These are phyloP conservation scores for Hibiscus syriacus DNA, from an alignment of 345 rosid species.

Conservation along the genomic window DNA sequence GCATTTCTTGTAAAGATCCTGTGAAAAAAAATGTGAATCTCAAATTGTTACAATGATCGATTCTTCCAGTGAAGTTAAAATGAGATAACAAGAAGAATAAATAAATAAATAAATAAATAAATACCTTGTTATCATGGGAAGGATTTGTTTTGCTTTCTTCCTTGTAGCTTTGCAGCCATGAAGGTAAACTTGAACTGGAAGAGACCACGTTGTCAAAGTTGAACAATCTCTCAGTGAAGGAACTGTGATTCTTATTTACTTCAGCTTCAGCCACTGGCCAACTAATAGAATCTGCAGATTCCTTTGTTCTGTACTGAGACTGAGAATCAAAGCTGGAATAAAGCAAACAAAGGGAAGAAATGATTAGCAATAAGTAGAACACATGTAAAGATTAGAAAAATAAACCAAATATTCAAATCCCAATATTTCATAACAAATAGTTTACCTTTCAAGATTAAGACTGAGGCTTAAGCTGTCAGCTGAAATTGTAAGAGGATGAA, in stretches of 20 bases:
- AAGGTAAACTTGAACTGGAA: conserved; percentile 41
- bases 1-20: too few species aligned
- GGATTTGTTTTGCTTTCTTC: conserved; percentile 30
- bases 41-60: neutral
- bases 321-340: conserved; percentile 27
- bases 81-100: neutral
- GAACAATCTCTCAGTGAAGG: conserved; percentile 24
- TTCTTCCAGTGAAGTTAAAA: neutral
- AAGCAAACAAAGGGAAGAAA: neutral
- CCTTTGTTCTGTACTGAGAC: conserved; percentile 25
- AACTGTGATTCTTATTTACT: conserved; percentile 20
- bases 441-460: conserved; percentile 50
- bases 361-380: neutral
- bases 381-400: neutral
- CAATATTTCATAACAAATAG: neutral
- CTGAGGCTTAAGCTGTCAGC: conserved; percentile 49
- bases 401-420: neutral
- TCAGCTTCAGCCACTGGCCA: conserved; percentile 30
- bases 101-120: too few species aligned
- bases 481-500: conserved; percentile 44
- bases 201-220: conserved; percentile 26
- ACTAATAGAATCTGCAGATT: conserved; percentile 13
- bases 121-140: conserved; percentile 31
- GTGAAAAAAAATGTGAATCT: neutral
- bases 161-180: conserved; percentile 56